Evolutionary conservation across 78 protist species (phyloP).

Genomic region (Emiliania huxleyi): DNA sequence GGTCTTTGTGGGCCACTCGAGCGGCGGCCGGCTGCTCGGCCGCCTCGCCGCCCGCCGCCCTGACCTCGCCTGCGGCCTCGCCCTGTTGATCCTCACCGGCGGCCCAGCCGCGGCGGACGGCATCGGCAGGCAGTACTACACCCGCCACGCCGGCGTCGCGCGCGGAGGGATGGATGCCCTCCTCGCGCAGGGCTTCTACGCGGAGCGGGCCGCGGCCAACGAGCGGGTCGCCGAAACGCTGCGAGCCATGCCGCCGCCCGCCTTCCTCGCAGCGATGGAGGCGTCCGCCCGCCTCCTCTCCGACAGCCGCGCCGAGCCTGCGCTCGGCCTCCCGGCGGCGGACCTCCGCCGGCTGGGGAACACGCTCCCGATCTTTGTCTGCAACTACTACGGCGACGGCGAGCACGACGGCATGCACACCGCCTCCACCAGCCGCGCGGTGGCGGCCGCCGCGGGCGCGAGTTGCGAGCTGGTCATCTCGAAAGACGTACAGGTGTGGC

Average conservation of each 20-base stretch:
- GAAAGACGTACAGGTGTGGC: not conserved
- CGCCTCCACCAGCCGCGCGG: not conserved
- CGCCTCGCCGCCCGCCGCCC: not conserved
- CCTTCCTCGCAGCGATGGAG: not conserved
- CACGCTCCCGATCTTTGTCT: not conserved
- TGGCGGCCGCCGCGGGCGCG: not conserved
- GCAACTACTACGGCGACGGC: not conserved
- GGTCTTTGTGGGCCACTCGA: not conserved
- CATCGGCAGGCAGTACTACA: not conserved
- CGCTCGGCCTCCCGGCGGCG: not conserved
- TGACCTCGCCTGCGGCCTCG: not conserved
- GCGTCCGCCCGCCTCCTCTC: not conserved
- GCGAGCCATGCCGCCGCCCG: not conserved
- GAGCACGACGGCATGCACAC: not conserved
- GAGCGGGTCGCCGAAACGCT: not conserved
- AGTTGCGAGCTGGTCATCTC: not conserved
- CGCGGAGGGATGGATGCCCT: not conserved
- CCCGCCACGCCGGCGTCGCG: not conserved
- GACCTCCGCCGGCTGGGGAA: not conserved
- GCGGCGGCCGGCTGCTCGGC: not conserved
- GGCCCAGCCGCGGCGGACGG: not conserved
- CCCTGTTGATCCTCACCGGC: not conserved
- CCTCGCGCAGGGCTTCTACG: not conserved
- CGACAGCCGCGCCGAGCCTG: not conserved
- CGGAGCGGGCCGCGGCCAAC: not conserved